Conservation (phyloP, 2,329 filamentous ascomycete species). For the Gyromitra esculenta region DNA sequence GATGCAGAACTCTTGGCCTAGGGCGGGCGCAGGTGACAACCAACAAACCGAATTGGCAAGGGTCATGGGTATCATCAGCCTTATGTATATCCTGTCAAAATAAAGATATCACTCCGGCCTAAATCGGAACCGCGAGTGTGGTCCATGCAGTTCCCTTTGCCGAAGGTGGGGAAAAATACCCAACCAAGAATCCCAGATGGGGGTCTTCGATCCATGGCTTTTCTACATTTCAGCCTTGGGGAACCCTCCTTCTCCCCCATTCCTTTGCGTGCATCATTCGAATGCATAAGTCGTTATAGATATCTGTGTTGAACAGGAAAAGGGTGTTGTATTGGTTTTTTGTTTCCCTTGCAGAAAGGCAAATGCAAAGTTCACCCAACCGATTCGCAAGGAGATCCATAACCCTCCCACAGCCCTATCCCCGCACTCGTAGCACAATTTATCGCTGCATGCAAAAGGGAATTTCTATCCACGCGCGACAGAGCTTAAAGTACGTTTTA, state of each 20-base stretch:
- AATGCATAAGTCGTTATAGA: slow-evolving; percentile 11
- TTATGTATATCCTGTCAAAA: slow-evolving; percentile 52
- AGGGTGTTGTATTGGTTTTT: slow-evolving; percentile 6
- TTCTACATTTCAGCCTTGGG: slow-evolving; percentile 34
- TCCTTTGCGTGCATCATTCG: slow-evolving; percentile 20
- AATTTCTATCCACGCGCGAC: slow-evolving; percentile 23
- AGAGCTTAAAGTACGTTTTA: neutral
- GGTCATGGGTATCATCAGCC: slow-evolving; percentile 50
- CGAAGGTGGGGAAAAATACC: slow-evolving; percentile 44
- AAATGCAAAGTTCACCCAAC: slow-evolving; percentile 9
- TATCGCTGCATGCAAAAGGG: slow-evolving; percentile 25
- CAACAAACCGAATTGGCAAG: neutral
- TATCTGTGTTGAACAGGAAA: slow-evolving; percentile 15
- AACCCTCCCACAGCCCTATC: slow-evolving; percentile 13
- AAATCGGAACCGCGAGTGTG: slow-evolving; percentile 49
- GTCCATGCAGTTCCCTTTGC: slow-evolving; percentile 50
- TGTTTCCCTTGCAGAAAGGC: slow-evolving; percentile 18
- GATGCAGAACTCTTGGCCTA: neutral
- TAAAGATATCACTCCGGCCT: slow-evolving; percentile 52
- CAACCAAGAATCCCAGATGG: slow-evolving; percentile 16
- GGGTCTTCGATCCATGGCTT: slow-evolving; percentile 33
- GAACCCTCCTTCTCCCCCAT: neutral
- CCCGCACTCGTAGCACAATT: slow-evolving; percentile 32
- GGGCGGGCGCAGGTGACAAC: slow-evolving; percentile 20
- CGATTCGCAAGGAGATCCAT: slow-evolving; percentile 8